Base-by-base conservation (phyloP, 2,329 filamentous ascomycete species). In the Dactylella cylindrospora region DNA sequence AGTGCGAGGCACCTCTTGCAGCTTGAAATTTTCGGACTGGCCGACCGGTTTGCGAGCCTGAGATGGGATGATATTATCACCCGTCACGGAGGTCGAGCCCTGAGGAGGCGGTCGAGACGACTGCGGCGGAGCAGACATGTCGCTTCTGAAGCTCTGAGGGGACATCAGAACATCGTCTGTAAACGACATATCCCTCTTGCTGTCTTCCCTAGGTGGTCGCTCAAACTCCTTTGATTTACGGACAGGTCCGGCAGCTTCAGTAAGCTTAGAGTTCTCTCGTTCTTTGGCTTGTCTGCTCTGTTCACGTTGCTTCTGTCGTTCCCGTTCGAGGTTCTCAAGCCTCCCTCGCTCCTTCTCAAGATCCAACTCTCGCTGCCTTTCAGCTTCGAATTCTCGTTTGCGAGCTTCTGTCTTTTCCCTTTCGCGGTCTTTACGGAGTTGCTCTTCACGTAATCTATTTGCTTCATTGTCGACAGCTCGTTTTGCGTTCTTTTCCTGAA, bases 1-100 rank as follows among this genome's bases (percentile, higher is more conserved):
- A 68, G 77, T 80, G 72, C 84, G 86, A 0, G 89, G 88, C 1
- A 86, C 87, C 41, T 95, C 88, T 70, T 91, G 88, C 35, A 93
- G 74, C 73, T 85, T 88, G 73, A 90, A 90, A 22, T 83, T 82
- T 9, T 87, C 84, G 20, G 19, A 26, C 41, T 65, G 65, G 35
- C 50, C 62, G 15, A 67, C 66, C 4, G 41, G 53, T 33, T 67
- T 65, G 10, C 26, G 55, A 20, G 55, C 55, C n/a, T 61, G 55
- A 19, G 55, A 61, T 26, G 55, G 55, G 23, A 61, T 43, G 10
- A 61, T 61, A 20, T 52, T 61, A 43, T 61, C 55, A 3, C 20
- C 47, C n/a, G 45, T 38, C 6, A 32, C 13, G 15, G 22, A 23
- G 9, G 49, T 13, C 15, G 45, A 50, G 5, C 29, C 45, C 33